phyloP scores from a whole-genome alignment of 768 basidiomycete genomes.

The Serendipita sp. region DNA sequence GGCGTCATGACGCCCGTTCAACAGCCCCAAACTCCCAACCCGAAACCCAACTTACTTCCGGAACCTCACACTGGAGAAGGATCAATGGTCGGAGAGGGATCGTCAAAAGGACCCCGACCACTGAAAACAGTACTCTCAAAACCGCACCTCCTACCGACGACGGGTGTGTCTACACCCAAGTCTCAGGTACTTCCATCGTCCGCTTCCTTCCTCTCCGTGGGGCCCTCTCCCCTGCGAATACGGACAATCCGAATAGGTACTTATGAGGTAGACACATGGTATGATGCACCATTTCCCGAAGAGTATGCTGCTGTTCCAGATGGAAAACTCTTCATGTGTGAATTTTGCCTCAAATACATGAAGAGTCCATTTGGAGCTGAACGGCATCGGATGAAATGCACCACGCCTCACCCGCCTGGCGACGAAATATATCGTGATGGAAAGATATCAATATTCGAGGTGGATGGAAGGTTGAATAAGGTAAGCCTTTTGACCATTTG shows the following conservation, averaged over 20 bases:
- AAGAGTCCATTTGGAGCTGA: constrained; percentile 76
- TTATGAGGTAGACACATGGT: constrained; percentile 95
- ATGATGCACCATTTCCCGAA: constrained; percentile 95
- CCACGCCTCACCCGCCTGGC: constrained; percentile 85
- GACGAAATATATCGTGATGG: constrained; percentile 96
- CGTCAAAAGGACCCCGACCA: constrained; percentile 14
- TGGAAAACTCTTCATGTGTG: constrained; percentile 89
- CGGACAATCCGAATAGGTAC: constrained; percentile 78
- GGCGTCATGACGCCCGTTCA: constrained; percentile 2
- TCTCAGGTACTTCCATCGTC: constrained; percentile 10
- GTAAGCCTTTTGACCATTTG: constrained; percentile 21
- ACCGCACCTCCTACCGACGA: constrained; percentile 25
- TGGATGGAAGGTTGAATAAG: constrained; percentile 97
- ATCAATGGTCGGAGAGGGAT: constrained; percentile 15
- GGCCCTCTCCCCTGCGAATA: constrained; percentile 43
- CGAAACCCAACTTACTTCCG: constrained; percentile 19
- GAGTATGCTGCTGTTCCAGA: constrained; percentile 89
- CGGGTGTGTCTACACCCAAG: constrained; percentile 16
- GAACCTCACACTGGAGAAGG: no score
- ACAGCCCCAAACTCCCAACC: neutral
- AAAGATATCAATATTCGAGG: constrained; percentile 81
- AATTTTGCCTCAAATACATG: constrained; percentile 97
- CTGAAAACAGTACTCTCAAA: constrained; percentile 8
- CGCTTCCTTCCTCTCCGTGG: constrained; percentile 12
- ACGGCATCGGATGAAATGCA: constrained; percentile 88